These are phyloP conservation scores for Rosa rugosa DNA, from an alignment of 306 rosid genomes.

Conservation along the genomic window DNA sequence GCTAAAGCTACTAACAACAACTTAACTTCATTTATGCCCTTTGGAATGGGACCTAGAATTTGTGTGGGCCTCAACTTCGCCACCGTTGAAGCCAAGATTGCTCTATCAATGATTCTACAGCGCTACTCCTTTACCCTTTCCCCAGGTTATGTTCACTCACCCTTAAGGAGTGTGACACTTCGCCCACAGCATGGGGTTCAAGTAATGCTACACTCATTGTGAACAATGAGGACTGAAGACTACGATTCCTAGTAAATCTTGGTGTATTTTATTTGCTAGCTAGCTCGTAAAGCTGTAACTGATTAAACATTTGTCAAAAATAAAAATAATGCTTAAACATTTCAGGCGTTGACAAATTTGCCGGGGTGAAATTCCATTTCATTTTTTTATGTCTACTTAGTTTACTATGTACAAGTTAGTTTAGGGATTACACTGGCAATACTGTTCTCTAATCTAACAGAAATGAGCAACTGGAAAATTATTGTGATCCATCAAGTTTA, in stretches of 20 bases:
- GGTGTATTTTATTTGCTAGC: too few relatives aligned
- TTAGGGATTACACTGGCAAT: too few relatives aligned
- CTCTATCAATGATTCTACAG: conserved; percentile 33
- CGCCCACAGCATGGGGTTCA: conserved; percentile 25
- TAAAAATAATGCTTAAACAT: too few relatives aligned
- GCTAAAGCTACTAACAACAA: conserved; percentile 31
- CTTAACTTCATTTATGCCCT: conserved; percentile 24
- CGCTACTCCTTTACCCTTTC: conserved; percentile 30
- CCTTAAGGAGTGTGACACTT: not conserved
- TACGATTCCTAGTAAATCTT: not conserved
- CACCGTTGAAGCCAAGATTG: conserved; percentile 22
- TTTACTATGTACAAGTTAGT: too few relatives aligned
- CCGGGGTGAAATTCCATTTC: too few relatives aligned
- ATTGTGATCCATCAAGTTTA: too few relatives aligned
- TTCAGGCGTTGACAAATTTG: too few relatives aligned
- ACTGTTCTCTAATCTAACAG: too few relatives aligned
- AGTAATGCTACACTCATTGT: not conserved
- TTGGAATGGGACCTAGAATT: conserved; percentile 30
- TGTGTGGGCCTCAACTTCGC: conserved; percentile 35
- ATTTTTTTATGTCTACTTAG: too few relatives aligned
- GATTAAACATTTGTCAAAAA: too few relatives aligned
- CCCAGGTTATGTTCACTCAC: conserved; percentile 25
- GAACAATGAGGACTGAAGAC: not conserved
- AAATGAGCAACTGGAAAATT: too few relatives aligned
- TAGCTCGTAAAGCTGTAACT: too few relatives aligned